Percentiles rank a stretch among this genome's conserved stretches.
phyloP scores from a whole-genome alignment of 2,329 filamentous ascomycete genomes.

The Endoconidiophora polonica region DNA sequence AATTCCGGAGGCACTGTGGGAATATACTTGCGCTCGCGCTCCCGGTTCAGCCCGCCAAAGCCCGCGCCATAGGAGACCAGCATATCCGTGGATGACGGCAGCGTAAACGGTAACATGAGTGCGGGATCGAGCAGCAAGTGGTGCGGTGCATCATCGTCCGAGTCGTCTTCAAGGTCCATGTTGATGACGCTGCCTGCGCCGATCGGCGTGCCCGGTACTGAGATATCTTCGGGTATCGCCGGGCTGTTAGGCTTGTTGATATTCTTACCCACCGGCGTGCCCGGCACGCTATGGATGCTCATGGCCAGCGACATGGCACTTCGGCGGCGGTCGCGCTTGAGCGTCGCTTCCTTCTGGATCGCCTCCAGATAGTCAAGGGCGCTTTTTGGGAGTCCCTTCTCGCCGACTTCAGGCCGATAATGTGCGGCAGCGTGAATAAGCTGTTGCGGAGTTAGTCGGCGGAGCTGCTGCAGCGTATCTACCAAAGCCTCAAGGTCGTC shows the following conservation, averaged over 20 bases:
- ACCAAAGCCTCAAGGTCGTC: constrained; percentile 82
- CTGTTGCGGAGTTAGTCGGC: constrained; percentile 69
- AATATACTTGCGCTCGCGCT: constrained; percentile 87
- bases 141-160: constrained; percentile 48
- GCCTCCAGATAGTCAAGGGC: constrained; percentile 73
- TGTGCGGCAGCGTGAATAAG: constrained; percentile 82
- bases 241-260: constrained; percentile 29
- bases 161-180: constrained; percentile 18
- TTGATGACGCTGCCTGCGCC: constrained; percentile 7
- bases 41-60: constrained; percentile 80
- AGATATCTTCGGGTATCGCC: constrained; percentile 15
- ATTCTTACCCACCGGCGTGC: constrained; percentile 26
- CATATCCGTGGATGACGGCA: constrained; percentile 96
- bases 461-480: constrained; percentile 76
- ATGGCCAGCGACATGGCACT: constrained; percentile 30
- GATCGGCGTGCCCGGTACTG: constrained; percentile 8
- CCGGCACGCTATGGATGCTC: constrained; percentile 21
- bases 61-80: constrained; percentile 86
- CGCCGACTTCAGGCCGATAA: constrained; percentile 86
- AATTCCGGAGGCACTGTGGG: constrained; percentile 91
- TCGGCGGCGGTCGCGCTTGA: constrained; percentile 37
- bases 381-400: constrained; percentile 77
- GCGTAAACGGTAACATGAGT: constrained; percentile 82
- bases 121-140: constrained; percentile 74
- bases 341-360: constrained; percentile 56